Evolutionary conservation across 768 basidiomycete species (phyloP), one percentile per base, ranked within the genome.

Genomic region (Kwoniella sp.): DNA sequence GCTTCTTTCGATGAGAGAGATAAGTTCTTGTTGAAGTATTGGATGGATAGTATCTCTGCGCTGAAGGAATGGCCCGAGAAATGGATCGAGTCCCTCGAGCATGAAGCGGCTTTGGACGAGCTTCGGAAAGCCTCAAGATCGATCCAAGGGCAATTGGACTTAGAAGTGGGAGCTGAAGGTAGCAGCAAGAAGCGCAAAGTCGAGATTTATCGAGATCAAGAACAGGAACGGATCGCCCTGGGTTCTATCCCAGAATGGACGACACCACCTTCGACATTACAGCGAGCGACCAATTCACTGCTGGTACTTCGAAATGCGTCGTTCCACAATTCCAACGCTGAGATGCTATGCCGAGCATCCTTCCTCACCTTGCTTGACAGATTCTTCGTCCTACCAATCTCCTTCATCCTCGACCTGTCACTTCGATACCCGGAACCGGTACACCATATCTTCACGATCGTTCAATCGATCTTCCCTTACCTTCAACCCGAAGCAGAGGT

Each of bases 61-160:
- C 83, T 97, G 22, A 89, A 92, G 64, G 89, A 89, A 74, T 92
- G 89, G 89, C 92, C 93, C 2, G 87, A 90, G 74, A 89, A 87
- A 88, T 94, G 90, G 77, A 83, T 87, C 54, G 82, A 77, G 1
- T 85, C 87, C 67, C 58, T 79, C 37, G 65, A 77, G 52, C 44
- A 67, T 10, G 69, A 68, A 37, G 69, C 61, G 9, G 65, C 65
- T 5, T 36, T 62, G 17, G 22, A 54, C 4, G 22, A 54, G n/a
- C 47, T 53, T 13, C 33, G 60, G 26, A 40, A 33, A 53, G 53
- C 33, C 6, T 26, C 56, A 44, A 47, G 10, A 36, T 24, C 26
- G 27, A 46, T 0, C 59, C 57, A 55, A 36, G 17, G 54, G n/a
- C 29, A 19, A 22, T 17, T 9, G 8, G 24, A 29, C 17, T n/a